Base-by-base conservation (phyloP, 169 alveolate species). In the Sarcocystis neurona region DNA sequence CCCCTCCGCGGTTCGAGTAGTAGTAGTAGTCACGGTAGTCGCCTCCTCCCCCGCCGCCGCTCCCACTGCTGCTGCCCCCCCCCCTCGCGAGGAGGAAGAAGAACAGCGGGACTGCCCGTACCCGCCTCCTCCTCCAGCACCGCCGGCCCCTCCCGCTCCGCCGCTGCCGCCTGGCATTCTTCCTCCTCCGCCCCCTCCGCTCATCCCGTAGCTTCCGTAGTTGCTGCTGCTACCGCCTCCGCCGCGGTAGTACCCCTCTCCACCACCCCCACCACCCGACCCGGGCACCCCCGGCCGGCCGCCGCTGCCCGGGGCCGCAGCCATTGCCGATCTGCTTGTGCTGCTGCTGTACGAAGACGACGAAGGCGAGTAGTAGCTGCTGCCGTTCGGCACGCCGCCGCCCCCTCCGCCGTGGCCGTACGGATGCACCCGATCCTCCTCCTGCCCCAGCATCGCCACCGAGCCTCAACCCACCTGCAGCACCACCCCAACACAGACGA, bases 1-100 rank as follows among this genome's bases (percentile, higher is more conserved):
- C n/a, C n/a, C n/a, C n/a, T n/a, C n/a, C n/a, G n/a, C n/a, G n/a
- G n/a, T n/a, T n/a, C n/a, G n/a, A n/a, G n/a, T n/a, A n/a, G n/a
- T n/a, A n/a, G n/a, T n/a, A n/a, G 37, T 72, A 1, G 88, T 48
- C 58, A 23, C 37, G 20, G 88, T 32, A 4, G 12, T 75, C 10
- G 20, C 74, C 72, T 58, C 85, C 84, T 20, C 84, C 84, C 44
- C 89, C 53, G 43, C 34, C 79, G 10, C 88, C 88, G 2, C 84
- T 58, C 46, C 84, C 84, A 39, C 84, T 58, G 63, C 32, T 0
- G 2, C 88, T 39, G 88, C 84, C 77, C 30, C 90, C 84, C 1
- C n/a, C 66, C 32, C 90, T 50, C 39, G 47, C 32, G n/a, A n/a
- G n/a, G n/a, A n/a, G n/a, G n/a, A n/a, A n/a, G n/a, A n/a, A n/a